Evolutionary conservation across 495 filamentous ascomycete species (phyloP).

Genomic region (Hyaloscypha hepaticicola): DNA sequence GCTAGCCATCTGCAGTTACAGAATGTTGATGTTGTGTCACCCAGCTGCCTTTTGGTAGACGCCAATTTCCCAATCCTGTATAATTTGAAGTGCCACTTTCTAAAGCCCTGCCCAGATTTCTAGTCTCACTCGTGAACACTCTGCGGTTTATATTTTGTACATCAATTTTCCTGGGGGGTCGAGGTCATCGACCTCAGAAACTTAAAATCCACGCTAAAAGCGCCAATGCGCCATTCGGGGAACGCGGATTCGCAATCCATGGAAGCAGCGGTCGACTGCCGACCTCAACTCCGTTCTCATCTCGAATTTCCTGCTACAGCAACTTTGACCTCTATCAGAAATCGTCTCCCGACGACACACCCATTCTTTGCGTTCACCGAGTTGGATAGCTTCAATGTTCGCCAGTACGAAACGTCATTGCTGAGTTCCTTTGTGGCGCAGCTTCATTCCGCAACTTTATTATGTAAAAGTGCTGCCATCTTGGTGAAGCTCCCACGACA

Average conservation of each 20-base stretch:
- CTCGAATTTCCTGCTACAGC: no score
- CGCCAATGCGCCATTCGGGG: background rate
- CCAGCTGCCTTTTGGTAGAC: no score
- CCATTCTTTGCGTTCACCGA: background rate
- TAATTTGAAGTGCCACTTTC: no score
- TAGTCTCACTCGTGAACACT: no score
- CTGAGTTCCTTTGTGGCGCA: background rate
- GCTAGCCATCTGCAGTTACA: no score
- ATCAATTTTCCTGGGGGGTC: no score
- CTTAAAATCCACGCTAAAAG: no score
- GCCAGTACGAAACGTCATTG: background rate
- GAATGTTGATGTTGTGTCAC: no score
- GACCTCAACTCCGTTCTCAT: background rate
- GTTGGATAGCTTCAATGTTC: background rate
- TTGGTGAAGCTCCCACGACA: background rate
- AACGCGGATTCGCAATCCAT: background rate
- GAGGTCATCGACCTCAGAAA: background rate
- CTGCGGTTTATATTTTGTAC: no score
- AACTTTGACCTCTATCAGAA: no score
- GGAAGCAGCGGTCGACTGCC: background rate
- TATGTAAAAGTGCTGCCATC: background rate
- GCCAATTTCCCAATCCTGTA: no score
- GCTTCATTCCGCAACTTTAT: background rate
- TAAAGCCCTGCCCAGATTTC: no score
- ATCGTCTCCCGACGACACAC: background rate